Evolutionary conservation across 1,284 basidiomycete species (phyloP).

Genomic region (Austropuccinia psidii): DNA sequence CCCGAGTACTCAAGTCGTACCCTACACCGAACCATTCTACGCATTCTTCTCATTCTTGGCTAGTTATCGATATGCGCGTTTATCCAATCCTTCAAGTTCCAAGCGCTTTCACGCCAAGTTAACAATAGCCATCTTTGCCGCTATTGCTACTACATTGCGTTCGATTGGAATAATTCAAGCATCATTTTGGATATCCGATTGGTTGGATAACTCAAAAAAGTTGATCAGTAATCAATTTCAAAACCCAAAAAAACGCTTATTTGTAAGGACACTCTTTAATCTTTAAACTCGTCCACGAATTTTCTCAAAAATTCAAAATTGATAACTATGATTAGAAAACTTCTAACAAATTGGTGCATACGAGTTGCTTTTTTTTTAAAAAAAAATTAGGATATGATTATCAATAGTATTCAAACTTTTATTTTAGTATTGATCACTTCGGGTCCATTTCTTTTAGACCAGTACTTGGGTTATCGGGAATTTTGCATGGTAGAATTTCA

Average conservation of each 20-base stretch:
- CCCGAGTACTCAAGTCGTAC: slow-evolving; percentile 7
- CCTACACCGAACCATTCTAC: slow-evolving; percentile 30
- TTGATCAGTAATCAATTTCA: not conserved
- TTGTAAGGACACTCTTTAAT: not conserved
- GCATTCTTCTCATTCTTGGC: slow-evolving; percentile 21
- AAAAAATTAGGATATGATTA: not conserved
- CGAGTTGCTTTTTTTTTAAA: not conserved
- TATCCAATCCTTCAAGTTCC: not conserved
- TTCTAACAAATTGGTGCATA: not conserved
- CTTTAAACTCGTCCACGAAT: too few relatives aligned
- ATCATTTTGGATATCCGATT: slow-evolving; percentile 3
- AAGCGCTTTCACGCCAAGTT: not conserved
- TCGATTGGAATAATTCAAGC: slow-evolving; percentile 7
- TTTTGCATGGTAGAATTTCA: not conserved
- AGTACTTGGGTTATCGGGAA: not conserved
- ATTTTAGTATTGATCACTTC: not conserved
- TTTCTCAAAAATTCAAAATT: too few relatives aligned
- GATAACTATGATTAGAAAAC: not conserved
- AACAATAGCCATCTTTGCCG: not conserved
- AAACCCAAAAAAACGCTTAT: not conserved
- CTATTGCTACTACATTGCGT: not conserved
- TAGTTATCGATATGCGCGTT: not conserved
- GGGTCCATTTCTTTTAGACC: slow-evolving; percentile 1
- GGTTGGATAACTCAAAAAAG: not conserved
- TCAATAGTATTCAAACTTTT: not conserved